Evolutionary conservation across 2,329 filamentous ascomycete genomes (phyloP), one percentile per base, ranked within the genome.

Genomic region (Aureobasidium sp.): DNA sequence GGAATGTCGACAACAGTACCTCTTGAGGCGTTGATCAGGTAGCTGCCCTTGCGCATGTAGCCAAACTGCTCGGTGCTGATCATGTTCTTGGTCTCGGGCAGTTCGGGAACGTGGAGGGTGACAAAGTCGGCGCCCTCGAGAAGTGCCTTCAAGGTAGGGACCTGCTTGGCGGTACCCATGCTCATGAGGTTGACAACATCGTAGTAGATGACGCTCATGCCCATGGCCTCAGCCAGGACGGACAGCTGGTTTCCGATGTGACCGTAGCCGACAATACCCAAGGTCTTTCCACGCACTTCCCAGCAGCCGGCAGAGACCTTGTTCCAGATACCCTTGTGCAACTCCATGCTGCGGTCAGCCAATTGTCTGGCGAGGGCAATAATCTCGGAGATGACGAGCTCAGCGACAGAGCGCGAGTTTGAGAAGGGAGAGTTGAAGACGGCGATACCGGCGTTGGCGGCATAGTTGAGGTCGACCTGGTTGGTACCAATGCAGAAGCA

Each of bases 401-500:
- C 94, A 62, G 94, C 94, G 57, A 99, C 94, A 73, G 90, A 96
- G 74, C 94, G 88, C 9, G 93, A 97, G 78, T 99, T 99, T 78
- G 90, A 92, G 77, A 99, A 99, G 1, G 94, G 94, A 49, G 94
- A 97, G 79, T 99, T 99, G 85, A 99, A 99, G 66, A 99, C 94
- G 39, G 92, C 91, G 73, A 97, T 96, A 67, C 94, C 91, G 72
- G 89, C 85, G 68, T 83, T 82, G 52, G 91, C 91, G 33, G 91
- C 91, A 72, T 85, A 93, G 64, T 90, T 83, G 64, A 96, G 85
- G 73, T 96, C 88, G 67, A 96, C 91, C 75, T 96, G 91, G 78
- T 96, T 97, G 62, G 94, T 99, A 67, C 94, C 94, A 70, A 99
- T 99, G 76, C 94, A 99, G 83, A 99, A 99, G 79, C 94, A 99